Evolutionary conservation across 805 yeast genomes (phyloP).

Genomic region (Starmerella vaccinii): DNA sequence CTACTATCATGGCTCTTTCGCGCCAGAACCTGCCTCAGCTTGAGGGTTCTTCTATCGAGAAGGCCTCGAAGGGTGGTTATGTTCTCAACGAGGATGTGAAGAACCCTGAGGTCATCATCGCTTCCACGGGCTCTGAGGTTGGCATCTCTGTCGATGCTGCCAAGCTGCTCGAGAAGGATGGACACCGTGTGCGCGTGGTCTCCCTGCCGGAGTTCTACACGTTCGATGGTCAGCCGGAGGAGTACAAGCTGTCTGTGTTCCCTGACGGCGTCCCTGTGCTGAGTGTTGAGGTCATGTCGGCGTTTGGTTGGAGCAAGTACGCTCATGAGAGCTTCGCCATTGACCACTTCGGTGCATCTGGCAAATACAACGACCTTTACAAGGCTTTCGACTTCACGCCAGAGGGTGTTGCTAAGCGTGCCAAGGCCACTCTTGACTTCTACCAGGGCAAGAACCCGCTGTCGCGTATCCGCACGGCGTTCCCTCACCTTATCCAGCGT

Average conservation of each 20-base stretch:
- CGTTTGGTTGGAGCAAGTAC: constrained; percentile 88
- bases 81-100: constrained; percentile 49
- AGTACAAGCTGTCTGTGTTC: constrained; percentile 73
- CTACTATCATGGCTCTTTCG: constrained; percentile 61
- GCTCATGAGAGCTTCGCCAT: constrained; percentile 95
- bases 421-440: constrained; percentile 63
- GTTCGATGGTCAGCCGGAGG: constrained; percentile 71
- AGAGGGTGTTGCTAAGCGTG: constrained; percentile 85
- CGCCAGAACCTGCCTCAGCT: constrained; percentile 83
- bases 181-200: constrained; percentile 70
- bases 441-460: constrained; percentile 64
- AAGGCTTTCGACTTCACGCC: constrained; percentile 81
- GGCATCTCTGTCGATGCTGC: constrained; percentile 71
- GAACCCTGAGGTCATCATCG: constrained; percentile 60
- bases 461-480: constrained; percentile 52
- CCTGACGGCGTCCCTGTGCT: constrained; percentile 92
- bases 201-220: constrained; percentile 89
- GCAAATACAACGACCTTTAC: constrained; percentile 74
- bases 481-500: constrained; percentile 24
- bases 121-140: constrained; percentile 94
- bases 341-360: constrained; percentile 94
- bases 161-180: constrained; percentile 52
- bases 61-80: constrained; percentile 93
- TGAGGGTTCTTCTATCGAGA: constrained; percentile 83
- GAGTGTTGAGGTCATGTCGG: constrained; percentile 87